A percentile compares a stretch with the other conserved stretches of the same genome.
phyloP scores from a whole-genome alignment of 352 stramenopile species.

The Globisporangium takayamanum region DNA sequence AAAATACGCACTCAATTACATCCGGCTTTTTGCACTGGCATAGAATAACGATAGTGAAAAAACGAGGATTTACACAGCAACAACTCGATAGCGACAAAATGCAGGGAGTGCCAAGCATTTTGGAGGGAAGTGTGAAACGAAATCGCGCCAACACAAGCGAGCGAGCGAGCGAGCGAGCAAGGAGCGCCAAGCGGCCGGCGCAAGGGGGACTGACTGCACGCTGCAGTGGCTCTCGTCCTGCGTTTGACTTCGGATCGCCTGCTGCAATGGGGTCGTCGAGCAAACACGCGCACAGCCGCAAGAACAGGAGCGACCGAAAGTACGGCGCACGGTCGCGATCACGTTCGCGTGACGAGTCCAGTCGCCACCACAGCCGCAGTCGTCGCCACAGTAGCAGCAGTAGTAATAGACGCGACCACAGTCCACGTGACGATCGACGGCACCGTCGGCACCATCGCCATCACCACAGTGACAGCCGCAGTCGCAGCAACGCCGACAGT shows the following conservation, averaged over 20 bases:
- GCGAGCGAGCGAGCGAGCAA: background rate
- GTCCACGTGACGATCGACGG: background rate
- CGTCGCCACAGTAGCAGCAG: background rate
- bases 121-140: background rate
- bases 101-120: background rate
- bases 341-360: background rate
- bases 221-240: background rate
- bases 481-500: background rate
- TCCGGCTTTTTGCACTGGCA: no score
- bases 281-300: background rate
- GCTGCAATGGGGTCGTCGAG: background rate
- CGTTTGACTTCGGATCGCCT: background rate
- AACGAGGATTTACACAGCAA: no score
- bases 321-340: background rate
- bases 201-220: background rate
- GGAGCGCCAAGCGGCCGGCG: background rate
- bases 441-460: background rate
- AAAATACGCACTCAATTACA: background rate
- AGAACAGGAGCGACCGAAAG: background rate
- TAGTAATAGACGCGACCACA: background rate
- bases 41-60: no score
- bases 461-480: conserved; percentile 2
- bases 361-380: background rate
- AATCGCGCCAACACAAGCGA: background rate
- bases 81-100: no score